phyloP scores from a whole-genome alignment of 1,284 basidiomycete species.

The Tilletiopsis washingtonensis region DNA sequence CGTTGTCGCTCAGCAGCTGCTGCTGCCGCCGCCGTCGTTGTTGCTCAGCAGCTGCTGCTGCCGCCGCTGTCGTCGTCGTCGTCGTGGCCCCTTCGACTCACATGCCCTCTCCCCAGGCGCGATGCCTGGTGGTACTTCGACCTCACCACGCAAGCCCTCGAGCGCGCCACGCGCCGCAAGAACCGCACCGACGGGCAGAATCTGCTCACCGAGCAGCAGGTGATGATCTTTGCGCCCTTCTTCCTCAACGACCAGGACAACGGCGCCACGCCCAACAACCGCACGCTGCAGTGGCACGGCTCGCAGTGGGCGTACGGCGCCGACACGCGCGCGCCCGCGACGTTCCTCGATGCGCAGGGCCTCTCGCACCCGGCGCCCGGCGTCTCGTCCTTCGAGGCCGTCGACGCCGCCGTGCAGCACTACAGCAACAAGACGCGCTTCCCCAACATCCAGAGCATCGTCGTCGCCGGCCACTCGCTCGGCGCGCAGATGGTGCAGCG shows the following conservation, averaged over 20 bases:
- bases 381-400: slow-evolving; percentile 22
- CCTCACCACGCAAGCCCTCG: slow-evolving; percentile 16
- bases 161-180: slow-evolving; percentile 13
- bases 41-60: too few species aligned
- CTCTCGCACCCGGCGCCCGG: background rate
- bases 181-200: background rate
- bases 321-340: slow-evolving; percentile 17
- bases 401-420: slow-evolving; percentile 16
- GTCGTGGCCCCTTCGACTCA: too few species aligned
- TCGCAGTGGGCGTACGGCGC: slow-evolving; percentile 21
- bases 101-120: too few species aligned
- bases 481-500: slow-evolving; percentile 28
- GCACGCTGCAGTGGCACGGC: slow-evolving; percentile 16
- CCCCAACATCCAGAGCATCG: slow-evolving; percentile 25
- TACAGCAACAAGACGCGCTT: slow-evolving; percentile 19
- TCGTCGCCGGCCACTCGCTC: slow-evolving; percentile 7
- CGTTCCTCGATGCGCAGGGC: slow-evolving; percentile 9
- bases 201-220: slow-evolving; percentile 18
- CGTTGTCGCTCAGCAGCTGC: too few species aligned
- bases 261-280: slow-evolving; percentile 10
- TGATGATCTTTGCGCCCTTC: slow-evolving; percentile 27
- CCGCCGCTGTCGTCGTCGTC: too few species aligned
- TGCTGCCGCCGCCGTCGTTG: too few species aligned
- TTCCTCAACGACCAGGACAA: slow-evolving; percentile 26
- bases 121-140: slow-evolving; percentile 36